Evolutionary conservation across 345 rosid genomes (phyloP).

Genomic region (Populus alba): DNA sequence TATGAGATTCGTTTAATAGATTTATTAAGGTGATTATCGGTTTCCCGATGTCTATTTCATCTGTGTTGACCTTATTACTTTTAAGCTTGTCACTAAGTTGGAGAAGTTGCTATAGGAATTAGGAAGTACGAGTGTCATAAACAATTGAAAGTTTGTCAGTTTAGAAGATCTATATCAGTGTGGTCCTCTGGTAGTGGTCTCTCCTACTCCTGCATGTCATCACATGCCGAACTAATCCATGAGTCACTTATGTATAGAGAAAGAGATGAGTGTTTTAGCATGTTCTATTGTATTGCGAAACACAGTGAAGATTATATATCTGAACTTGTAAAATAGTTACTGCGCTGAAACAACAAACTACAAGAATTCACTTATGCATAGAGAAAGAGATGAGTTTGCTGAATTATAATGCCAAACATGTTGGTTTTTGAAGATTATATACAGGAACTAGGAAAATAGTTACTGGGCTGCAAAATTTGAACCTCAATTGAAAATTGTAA

Average conservation of each 20-base stretch:
- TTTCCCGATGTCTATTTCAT: background rate
- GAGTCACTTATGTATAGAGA: background rate
- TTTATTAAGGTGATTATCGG: background rate
- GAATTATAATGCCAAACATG: background rate
- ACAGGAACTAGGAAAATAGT: background rate
- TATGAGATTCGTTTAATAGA: background rate
- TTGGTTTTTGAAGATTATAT: background rate
- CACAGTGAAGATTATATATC: background rate
- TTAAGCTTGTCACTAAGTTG: background rate
- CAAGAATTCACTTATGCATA: background rate
- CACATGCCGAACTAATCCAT: background rate
- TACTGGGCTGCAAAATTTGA: background rate
- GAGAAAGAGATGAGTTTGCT: slow-evolving; percentile 5
- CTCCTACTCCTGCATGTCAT: background rate
- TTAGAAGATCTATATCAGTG: background rate
- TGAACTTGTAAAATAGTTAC: background rate
- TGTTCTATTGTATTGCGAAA: background rate
- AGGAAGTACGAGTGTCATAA: background rate
- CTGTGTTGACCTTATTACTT: slow-evolving; percentile 1
- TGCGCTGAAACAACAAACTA: background rate
- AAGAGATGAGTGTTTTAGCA: background rate
- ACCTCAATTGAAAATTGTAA: background rate
- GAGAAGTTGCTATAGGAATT: background rate
- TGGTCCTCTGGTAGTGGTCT: background rate
- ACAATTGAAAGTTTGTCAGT: background rate